Evolutionary conservation across 768 basidiomycete species (phyloP).

Genomic region (Trametopsis cervina): DNA sequence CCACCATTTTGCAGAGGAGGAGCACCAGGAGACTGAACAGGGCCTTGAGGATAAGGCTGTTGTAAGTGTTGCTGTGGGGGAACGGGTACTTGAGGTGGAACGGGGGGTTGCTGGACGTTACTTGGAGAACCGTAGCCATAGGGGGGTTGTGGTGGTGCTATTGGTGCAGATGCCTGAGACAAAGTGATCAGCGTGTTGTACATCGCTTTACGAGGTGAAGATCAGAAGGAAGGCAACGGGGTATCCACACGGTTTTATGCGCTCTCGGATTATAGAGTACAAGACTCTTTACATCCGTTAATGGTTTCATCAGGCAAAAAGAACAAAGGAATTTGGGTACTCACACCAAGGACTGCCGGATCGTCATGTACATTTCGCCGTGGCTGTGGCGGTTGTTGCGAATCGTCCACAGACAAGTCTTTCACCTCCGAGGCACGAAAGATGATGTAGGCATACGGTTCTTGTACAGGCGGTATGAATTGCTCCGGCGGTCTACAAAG

Average conservation of each 20-base stretch:
- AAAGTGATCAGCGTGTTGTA: too few species aligned
- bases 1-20: slow-evolving; percentile 21
- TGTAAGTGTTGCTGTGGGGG: slow-evolving; percentile 16
- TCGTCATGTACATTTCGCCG: slow-evolving; percentile 70
- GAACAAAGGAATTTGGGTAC: too few species aligned
- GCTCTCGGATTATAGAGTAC: slow-evolving; percentile 35
- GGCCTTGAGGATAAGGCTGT: slow-evolving; percentile 5
- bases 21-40: slow-evolving; percentile 18
- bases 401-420: slow-evolving; percentile 78
- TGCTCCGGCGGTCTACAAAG: slow-evolving; percentile 57
- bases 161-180: slow-evolving; percentile 43
- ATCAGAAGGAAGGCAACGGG: slow-evolving; percentile 63
- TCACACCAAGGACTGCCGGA: slow-evolving; percentile 76
- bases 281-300: slow-evolving; percentile 38
- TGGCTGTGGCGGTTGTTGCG: slow-evolving; percentile 22
- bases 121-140: slow-evolving; percentile 18
- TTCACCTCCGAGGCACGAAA: slow-evolving; percentile 89
- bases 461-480: slow-evolving; percentile 78
- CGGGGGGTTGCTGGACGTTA: slow-evolving; percentile 13
- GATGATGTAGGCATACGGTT: slow-evolving; percentile 85
- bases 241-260: slow-evolving; percentile 41
- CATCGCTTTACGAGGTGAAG: too few species aligned
- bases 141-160: slow-evolving; percentile 20
- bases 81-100: slow-evolving; percentile 11
- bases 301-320: slow-evolving; percentile 37